A percentile compares a stretch with the other conserved stretches of the same genome.
phyloP scores from a whole-genome alignment of 75 land plant species.

The Picea sitchensis region DNA sequence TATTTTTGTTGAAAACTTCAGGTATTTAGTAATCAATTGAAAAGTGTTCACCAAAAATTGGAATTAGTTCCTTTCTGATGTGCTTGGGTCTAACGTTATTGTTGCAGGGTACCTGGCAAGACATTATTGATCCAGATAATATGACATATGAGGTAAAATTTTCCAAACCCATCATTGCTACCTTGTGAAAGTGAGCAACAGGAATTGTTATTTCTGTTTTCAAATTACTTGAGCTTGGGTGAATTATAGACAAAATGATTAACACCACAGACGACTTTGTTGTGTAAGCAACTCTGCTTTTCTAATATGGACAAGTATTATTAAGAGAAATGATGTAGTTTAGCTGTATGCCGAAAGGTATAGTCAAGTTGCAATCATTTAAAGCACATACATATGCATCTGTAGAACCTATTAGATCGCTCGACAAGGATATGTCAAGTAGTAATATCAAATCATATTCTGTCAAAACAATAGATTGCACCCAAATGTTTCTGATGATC shows the following conservation, averaged over 20 bases:
- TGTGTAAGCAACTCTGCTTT: not conserved
- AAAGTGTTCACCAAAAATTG: not conserved
- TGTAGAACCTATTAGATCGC: not conserved
- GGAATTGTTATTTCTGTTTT: not conserved
- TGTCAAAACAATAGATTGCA: too few relatives aligned
- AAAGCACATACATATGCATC: not conserved
- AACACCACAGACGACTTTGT: too few relatives aligned
- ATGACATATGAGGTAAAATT: conserved; percentile 85
- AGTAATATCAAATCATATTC: too few relatives aligned
- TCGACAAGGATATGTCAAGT: too few relatives aligned
- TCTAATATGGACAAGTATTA: too few relatives aligned
- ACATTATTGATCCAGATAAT: conserved; percentile 78
- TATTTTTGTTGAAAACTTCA: not conserved
- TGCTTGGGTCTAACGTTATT: not conserved
- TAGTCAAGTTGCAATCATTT: not conserved
- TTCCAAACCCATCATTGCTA: not conserved
- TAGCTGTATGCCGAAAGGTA: not conserved
- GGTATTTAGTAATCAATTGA: not conserved
- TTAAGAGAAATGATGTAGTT: too few relatives aligned
- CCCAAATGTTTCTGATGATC: too few relatives aligned
- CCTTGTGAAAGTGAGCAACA: not conserved
- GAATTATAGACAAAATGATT: too few relatives aligned
- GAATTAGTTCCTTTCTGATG: not conserved
- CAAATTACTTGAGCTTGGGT: not conserved
- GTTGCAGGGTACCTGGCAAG: conserved; percentile 64